Conservation (phyloP, 306 rosid genomes). For the Cucurbita pepo region DNA sequence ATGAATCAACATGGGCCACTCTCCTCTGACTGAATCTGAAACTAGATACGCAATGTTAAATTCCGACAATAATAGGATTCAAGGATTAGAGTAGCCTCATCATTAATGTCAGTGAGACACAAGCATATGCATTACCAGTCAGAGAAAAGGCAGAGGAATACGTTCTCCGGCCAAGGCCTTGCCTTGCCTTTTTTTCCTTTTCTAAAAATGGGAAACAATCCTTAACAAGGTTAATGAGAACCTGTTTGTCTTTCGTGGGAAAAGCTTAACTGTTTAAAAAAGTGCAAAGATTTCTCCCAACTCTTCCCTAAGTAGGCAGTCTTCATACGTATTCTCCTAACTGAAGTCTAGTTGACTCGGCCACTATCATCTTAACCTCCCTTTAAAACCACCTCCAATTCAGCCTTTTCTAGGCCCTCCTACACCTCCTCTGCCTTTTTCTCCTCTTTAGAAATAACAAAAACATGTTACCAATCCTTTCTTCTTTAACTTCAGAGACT, state of each 20-base stretch:
- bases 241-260: constrained; percentile 28
- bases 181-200: background rate
- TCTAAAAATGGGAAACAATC: constrained; percentile 38
- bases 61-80: constrained; percentile 29
- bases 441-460: constrained; percentile 13
- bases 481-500: constrained; percentile 24
- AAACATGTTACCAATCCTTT: constrained; percentile 20
- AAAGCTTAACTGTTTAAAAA: constrained; percentile 58
- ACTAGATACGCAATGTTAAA: constrained; percentile 39
- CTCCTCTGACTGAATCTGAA: constrained; percentile 45
- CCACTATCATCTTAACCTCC: constrained; percentile 24
- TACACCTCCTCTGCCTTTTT: constrained; percentile 17
- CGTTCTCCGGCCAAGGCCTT: constrained; percentile 11
- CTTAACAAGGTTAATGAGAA: constrained; percentile 25
- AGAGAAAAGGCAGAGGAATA: constrained; percentile 17
- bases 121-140: constrained; percentile 16
- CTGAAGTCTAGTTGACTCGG: constrained; percentile 47
- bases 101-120: constrained; percentile 32
- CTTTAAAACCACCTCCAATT: constrained; percentile 48
- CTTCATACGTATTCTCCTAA: constrained; percentile 52
- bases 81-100: constrained; percentile 12
- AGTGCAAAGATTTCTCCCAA: constrained; percentile 54
- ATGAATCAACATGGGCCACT: constrained; percentile 24
- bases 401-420: constrained; percentile 20
- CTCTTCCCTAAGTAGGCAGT: constrained; percentile 54